Base-by-base conservation (phyloP, 306 rosid genomes). In the Quillaja saponaria region DNA sequence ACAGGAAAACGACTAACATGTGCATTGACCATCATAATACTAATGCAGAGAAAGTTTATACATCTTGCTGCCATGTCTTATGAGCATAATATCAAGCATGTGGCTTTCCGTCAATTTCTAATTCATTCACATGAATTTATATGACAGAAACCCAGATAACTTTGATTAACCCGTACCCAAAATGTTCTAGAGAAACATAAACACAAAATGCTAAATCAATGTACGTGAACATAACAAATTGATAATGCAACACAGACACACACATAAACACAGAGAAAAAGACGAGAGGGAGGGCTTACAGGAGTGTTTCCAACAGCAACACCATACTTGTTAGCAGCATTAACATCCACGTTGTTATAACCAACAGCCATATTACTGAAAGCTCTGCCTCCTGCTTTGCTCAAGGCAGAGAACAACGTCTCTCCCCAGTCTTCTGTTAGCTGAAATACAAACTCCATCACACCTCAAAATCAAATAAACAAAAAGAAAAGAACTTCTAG, bases 341-440 rank as follows among this genome's bases (percentile, higher is more conserved):
- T 61, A 55, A 89, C 95, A 83, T 89, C 86, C 16, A 94, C 99
- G 72, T 94, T 94, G 58, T 94, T 94, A 57, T 94, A 94, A 54
- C 99, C 99, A 76, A 94, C 99, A 7, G 96, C 99, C 97, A 94
- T 94, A 70, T 94, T 94, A 69, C 99, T 89, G 73, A 94, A 89
- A 64, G 96, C 97, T 61, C 82, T 89, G 18, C 99, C 99, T 70
- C 99, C 99, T 0, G 99, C 99, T 78, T 61, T 85, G 78, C 99
- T 87, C 81, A 94, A 82, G 1, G 97, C 91, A 44, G 96, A 83
- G 64, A 94, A 94, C 87, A 94, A 87, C 71, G 73, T 81, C 71
- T 94, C 99, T 68, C 97, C 99, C 99, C 99, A 94, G 33, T 94
- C 99, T 71, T 94, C 99, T 7, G 99, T 94, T 87, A 94, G 63